Evolutionary conservation across 2,329 filamentous ascomycete genomes (phyloP), one percentile per base, ranked within the genome.

Genomic region (Tympanopsis confertula): DNA sequence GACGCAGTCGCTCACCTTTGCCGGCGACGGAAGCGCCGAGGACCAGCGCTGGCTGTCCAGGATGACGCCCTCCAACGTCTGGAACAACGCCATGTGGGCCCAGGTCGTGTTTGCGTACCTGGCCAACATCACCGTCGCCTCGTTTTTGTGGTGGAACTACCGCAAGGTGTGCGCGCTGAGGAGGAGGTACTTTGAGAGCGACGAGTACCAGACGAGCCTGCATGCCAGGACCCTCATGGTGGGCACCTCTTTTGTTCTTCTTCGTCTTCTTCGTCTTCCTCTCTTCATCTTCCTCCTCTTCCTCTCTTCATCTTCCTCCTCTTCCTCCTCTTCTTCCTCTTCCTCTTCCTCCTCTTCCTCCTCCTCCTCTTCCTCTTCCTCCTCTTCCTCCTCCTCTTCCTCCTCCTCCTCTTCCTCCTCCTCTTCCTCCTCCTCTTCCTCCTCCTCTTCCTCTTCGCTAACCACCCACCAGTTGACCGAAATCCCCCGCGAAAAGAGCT

Each of bases 121-220:
- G 1, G 84, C 87, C 53, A 80, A 89, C 54, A 54, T 80, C n/a
- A 70, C 86, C 15, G 69, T 95, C 13, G 78, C 74, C 41, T 80
- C 70, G 38, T 94, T 93, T 47, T 62, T 98, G 19, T 98, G 87
- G 87, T 81, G 72, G 64, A 96, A 94, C 51, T 96, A 96, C 57
- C 71, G 72, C 20, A 80, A 76, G 35, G 71, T 98, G 15, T 59
- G 78, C 13, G 62, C 65, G 22, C 60, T 98, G 45, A 74, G 88
- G 43, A 75, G 85, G 41, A 63, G 73, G 30, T 95, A 93, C 51
- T 89, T 94, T 50, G 74, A 89, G 50, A 89, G 78, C 48, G 68
- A 81, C 0, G 89, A 95, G 30, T 98, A 94, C 50, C 86, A 94
- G 55, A 74, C 74, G 41, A 94, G 86, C 56, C 64, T 96, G 40